Conservation (phyloP, 495 filamentous ascomycete species). For the Hyaloscypha hepaticicola region DNA sequence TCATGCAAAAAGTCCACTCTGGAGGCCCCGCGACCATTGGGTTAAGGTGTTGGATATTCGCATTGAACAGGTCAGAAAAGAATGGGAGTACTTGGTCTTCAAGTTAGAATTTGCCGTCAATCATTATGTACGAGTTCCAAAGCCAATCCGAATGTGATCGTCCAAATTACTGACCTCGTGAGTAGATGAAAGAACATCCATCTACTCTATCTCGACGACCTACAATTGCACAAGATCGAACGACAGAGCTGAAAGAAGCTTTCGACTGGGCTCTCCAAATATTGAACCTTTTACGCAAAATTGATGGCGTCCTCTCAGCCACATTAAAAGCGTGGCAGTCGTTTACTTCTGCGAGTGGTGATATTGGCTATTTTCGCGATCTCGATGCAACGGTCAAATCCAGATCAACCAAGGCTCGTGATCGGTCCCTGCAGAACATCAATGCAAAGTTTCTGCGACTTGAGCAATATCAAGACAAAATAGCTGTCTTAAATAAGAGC, state of each 20-base stretch:
- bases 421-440: slow-evolving; percentile 4
- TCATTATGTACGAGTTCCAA: slow-evolving; percentile 8
- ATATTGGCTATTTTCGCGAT: slow-evolving; percentile 4
- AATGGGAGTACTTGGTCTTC: slow-evolving; percentile 5
- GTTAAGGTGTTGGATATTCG: slow-evolving; percentile 8
- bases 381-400: too few relatives aligned
- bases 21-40: slow-evolving; percentile 3
- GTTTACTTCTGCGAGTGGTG: not conserved
- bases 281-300: not conserved
- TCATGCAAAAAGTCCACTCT: not conserved
- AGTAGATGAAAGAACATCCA: slow-evolving; percentile 9
- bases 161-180: not conserved
- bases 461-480: not conserved
- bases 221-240: slow-evolving; percentile 5
- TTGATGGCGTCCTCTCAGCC: slow-evolving; percentile 5
- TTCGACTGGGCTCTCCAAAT: slow-evolving; percentile 3
- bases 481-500: not conserved
- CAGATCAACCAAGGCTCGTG: too few relatives aligned
- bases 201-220: not conserved
- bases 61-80: not conserved
- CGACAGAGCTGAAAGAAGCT: not conserved
- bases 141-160: not conserved
- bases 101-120: slow-evolving; percentile 5
- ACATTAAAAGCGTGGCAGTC: slow-evolving; percentile 6
- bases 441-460: not conserved